These are phyloP conservation scores for Lactuca saligna DNA, from an alignment of 129 eudicot species.

Conservation along the genomic window DNA sequence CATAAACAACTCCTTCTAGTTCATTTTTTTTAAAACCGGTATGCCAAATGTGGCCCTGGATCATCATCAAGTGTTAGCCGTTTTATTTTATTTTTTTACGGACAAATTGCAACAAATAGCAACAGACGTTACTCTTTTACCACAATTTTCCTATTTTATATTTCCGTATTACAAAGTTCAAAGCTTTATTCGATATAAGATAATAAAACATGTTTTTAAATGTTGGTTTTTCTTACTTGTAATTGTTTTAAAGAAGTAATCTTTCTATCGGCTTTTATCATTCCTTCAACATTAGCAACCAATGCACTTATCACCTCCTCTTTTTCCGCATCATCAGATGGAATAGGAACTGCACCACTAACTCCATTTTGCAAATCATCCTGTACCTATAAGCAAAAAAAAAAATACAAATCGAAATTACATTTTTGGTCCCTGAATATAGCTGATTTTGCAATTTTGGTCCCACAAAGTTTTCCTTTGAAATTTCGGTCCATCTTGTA, in stretches of 20 bases:
- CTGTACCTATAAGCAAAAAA: conserved; percentile 47
- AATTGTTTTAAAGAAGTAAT: conserved; percentile 88
- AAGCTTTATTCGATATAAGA: too few relatives aligned
- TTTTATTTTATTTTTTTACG: too few relatives aligned
- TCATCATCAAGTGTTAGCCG: conserved; percentile 25
- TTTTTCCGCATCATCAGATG: conserved; percentile 60
- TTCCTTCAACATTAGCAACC: conserved; percentile 84
- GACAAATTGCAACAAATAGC: too few relatives aligned
- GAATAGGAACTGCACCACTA: conserved; percentile 77
- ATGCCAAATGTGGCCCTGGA: conserved; percentile 94
- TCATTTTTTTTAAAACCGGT: conserved; percentile 78
- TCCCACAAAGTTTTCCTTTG: neutral
- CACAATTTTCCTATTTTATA: too few relatives aligned
- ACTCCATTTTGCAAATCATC: conserved; percentile 70
- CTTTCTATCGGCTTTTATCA: conserved; percentile 95
- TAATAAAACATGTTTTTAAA: neutral
- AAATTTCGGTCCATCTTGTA: neutral
- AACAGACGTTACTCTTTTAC: too few relatives aligned
- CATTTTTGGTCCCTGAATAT: neutral
- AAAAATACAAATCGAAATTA: neutral
- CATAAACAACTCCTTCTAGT: conserved; percentile 69
- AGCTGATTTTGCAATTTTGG: neutral
- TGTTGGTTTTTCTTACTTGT: conserved; percentile 52
- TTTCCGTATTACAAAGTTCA: neutral
- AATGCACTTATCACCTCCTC: conserved; percentile 74